Evolutionary conservation across 805 yeast species (phyloP).

Genomic region (Peterozyma toletana): DNA sequence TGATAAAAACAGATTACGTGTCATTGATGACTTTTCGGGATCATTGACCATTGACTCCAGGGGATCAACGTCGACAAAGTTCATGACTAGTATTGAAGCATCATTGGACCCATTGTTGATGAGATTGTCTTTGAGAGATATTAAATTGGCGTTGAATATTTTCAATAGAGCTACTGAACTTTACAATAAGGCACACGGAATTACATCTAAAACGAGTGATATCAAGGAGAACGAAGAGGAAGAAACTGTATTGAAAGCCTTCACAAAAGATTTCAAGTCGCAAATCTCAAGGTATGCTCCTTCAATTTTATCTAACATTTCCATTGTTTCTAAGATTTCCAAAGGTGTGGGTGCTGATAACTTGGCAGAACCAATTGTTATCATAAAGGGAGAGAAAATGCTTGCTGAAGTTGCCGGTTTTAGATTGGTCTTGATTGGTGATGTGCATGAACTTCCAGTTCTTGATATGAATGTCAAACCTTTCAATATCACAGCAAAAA

Average conservation of each 20-base stretch:
- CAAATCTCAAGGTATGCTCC: slow-evolving; percentile 63
- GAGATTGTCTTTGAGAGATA: slow-evolving; percentile 82
- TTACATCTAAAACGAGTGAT: slow-evolving; percentile 6
- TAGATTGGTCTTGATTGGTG: slow-evolving; percentile 80
- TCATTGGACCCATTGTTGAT: slow-evolving; percentile 75
- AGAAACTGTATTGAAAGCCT: slow-evolving; percentile 23
- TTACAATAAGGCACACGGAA: slow-evolving; percentile 21
- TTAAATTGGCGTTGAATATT: slow-evolving; percentile 68
- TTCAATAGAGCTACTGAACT: slow-evolving; percentile 63
- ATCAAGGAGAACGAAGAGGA: slow-evolving; percentile 10
- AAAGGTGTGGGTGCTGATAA: slow-evolving; percentile 5
- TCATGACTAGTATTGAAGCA: slow-evolving; percentile 57
- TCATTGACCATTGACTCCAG: slow-evolving; percentile 67
- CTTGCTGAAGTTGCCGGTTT: slow-evolving; percentile 65
- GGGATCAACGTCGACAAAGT: slow-evolving; percentile 51
- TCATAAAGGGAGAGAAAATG: slow-evolving; percentile 64
- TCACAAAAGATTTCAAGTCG: slow-evolving; percentile 58
- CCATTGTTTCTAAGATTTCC: slow-evolving; percentile 13
- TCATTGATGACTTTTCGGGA: slow-evolving; percentile 84
- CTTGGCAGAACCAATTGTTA: slow-evolving; percentile 24
- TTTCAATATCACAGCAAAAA: slow-evolving; percentile 58
- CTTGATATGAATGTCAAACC: slow-evolving; percentile 69
- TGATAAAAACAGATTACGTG: slow-evolving; percentile 56
- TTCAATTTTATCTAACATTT: slow-evolving; percentile 38
- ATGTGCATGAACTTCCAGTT: slow-evolving; percentile 85